These are phyloP conservation scores for Curvularia spicifera DNA, from an alignment of 2,329 filamentous ascomycete genomes.

Conservation along the genomic window DNA sequence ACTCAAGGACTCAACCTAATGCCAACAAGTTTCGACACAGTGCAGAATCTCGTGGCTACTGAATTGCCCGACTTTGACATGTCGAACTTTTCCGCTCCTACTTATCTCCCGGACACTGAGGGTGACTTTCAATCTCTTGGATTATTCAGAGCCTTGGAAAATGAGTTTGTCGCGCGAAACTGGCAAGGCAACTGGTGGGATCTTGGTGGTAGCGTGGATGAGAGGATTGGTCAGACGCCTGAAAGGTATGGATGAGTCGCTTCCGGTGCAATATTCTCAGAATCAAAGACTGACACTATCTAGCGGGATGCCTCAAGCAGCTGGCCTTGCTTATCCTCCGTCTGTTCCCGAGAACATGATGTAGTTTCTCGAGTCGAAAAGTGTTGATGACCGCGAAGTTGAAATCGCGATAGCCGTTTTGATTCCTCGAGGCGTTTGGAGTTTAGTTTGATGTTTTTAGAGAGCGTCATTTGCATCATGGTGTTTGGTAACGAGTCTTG, in stretches of 20 bases:
- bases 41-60: constrained; percentile 19
- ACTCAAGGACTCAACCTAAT: background rate
- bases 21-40: constrained; percentile 14
- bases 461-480: background rate
- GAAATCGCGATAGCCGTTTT: background rate
- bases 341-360: background rate
- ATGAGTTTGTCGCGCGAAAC: constrained; percentile 38
- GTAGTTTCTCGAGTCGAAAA: background rate
- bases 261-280: background rate
- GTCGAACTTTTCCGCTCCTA: constrained; percentile 26
- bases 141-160: constrained; percentile 39
- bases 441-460: background rate
- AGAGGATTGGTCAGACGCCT: constrained; percentile 3
- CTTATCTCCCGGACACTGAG: constrained; percentile 25
- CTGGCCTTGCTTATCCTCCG: background rate
- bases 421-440: background rate
- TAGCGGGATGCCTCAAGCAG: background rate
- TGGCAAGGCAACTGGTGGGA: constrained; percentile 43
- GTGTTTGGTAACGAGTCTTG: background rate
- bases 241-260: background rate
- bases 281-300: background rate
- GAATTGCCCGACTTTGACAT: constrained; percentile 26
- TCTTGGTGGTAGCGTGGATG: constrained; percentile 19
- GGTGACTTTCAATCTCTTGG: constrained; percentile 33
- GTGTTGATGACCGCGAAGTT: background rate